These are phyloP conservation scores for Microdochium bolleyi DNA, from an alignment of 2,329 filamentous ascomycete species.

Conservation along the genomic window DNA sequence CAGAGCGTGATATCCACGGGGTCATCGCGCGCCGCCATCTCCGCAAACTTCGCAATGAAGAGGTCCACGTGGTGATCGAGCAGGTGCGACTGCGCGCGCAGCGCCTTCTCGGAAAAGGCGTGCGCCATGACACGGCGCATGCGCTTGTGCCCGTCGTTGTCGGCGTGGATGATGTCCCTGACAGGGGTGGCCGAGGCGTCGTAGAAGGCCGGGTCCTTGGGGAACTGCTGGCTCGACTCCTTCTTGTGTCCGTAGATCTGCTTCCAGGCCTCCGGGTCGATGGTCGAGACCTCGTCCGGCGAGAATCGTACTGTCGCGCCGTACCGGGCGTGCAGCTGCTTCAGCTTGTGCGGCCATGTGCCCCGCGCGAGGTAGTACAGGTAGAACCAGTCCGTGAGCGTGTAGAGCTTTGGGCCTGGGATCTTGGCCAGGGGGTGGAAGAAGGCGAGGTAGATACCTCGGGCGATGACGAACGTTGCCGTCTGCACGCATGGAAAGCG, in stretches of 20 bases:
- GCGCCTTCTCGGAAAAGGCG: background rate
- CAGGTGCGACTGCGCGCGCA: background rate
- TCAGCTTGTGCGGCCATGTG: background rate
- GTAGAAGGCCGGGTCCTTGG: background rate
- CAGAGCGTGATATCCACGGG: slow-evolving; percentile 26
- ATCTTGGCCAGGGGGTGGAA: background rate
- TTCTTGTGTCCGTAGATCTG: background rate
- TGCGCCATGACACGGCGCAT: background rate
- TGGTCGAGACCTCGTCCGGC: background rate
- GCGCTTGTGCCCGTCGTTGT: background rate
- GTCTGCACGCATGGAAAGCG: too few species aligned
- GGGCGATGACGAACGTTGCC: background rate
- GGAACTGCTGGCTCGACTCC: background rate
- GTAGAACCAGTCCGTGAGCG: background rate
- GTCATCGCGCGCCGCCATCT: slow-evolving; percentile 2
- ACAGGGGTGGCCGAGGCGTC: background rate
- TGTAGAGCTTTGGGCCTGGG: background rate
- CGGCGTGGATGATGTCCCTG: slow-evolving; percentile 8
- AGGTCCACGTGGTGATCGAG: slow-evolving; percentile 23
- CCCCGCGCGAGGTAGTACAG: background rate
- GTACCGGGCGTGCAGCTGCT: background rate
- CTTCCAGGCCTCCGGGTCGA: background rate
- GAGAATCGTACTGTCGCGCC: background rate
- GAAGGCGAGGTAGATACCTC: background rate
- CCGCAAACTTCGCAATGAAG: slow-evolving; percentile 22